Percentiles rank a stretch among this genome's conserved stretches.
These are phyloP conservation scores for Kernera saxatilis DNA, from an alignment of 345 rosid genomes.

Conservation along the genomic window DNA sequence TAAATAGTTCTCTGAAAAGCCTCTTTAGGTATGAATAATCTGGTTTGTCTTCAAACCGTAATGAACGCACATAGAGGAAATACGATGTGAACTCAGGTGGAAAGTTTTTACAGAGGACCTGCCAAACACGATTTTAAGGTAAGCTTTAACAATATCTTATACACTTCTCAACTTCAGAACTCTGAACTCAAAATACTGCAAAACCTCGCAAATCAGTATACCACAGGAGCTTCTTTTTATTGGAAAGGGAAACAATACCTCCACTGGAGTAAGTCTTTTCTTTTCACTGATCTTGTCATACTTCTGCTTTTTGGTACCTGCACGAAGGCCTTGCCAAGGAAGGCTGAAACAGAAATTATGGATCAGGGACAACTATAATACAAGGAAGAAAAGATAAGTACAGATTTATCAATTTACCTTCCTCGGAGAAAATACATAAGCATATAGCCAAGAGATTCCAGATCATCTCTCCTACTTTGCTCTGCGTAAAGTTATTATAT, in stretches of 20 bases:
- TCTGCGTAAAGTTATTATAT: conserved; percentile 42
- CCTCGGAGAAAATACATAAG: conserved; percentile 96
- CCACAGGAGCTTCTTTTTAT: background rate
- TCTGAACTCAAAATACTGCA: background rate
- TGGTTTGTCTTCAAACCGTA: conserved; percentile 94
- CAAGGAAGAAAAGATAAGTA: background rate
- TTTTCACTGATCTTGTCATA: conserved; percentile 94
- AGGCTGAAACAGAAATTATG: conserved; percentile 44
- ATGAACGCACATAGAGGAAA: conserved; percentile 86
- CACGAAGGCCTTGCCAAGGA: conserved; percentile 97
- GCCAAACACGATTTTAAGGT: conserved; percentile 9
- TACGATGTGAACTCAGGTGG: conserved; percentile 91
- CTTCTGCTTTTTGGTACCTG: conserved; percentile 95
- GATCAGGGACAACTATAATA: background rate
- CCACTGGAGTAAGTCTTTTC: conserved; percentile 82
- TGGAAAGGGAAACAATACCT: conserved; percentile 41
- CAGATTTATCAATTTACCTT: conserved; percentile 46
- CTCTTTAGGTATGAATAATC: conserved; percentile 94
- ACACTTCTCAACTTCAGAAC: background rate
- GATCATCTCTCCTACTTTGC: conserved; percentile 98
- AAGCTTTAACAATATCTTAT: too few species aligned
- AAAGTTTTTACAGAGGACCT: conserved; percentile 88
- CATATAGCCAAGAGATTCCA: conserved; percentile 95
- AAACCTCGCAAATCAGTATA: background rate
- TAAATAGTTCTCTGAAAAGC: conserved; percentile 88